Evolutionary conservation across 768 basidiomycete genomes (phyloP), one percentile per base, ranked within the genome.

Genomic region (Mycena sanguinolenta): DNA sequence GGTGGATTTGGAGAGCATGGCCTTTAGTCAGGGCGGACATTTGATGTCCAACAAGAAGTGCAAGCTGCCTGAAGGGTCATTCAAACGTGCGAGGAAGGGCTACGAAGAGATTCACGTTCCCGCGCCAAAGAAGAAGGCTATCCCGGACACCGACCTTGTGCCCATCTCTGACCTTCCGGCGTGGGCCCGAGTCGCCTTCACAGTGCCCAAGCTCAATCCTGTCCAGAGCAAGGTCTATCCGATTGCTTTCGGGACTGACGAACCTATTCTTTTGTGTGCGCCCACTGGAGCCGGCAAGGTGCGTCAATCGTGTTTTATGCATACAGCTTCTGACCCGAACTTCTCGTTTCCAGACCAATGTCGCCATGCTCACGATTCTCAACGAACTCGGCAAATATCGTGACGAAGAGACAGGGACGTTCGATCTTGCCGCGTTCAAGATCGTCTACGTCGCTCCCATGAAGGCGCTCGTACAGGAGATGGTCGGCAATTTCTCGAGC

Each of bases 241-340:
- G 0, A 83, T 95, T 65, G 97, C 97, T 0, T 98, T 98, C 79
- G 95, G 94, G 0, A 94, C 95, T 0, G 96, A 98, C 73, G 97
- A 99, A 73, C 97, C 97, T 0, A 88, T 99, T 69, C 83, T 99
- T 30, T 90, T 99, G 34, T 99, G 98, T 82, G 98, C 98, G 0
- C 98, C 98, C 6, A 99, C 98, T 0, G 97, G 98, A 79, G 98
- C 97, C 16, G 98, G 98, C 72, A 99, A 99, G 91, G 97, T 95
- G 75, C 69, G 89, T 74, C 67, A 39, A 50, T 49, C 25, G n/a
- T n/a, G 38, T 58, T 67, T 7, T 19, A 36, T n/a, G 7, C 38
- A n/a, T 46, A 36, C 38, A 28, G 13, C 21, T 46, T 16, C 9
- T 12, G 25, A 38, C 2, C 6, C 32, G 32, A 34, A 10, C 32